Evolutionary conservation across 345 rosid species (phyloP).

Genomic region (Arabidopsis arenosa): DNA sequence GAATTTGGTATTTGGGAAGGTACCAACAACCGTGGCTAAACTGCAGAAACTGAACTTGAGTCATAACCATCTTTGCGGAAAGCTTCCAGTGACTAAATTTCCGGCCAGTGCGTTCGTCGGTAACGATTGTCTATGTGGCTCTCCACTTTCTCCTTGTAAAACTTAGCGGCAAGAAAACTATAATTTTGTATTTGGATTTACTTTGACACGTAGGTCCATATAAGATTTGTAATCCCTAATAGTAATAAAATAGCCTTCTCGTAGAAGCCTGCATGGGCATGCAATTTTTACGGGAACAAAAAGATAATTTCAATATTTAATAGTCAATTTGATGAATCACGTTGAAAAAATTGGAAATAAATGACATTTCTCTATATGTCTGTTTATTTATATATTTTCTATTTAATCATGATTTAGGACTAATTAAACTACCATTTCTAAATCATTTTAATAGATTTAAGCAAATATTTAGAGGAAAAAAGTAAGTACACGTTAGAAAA

Average conservation of each 20-base stretch:
- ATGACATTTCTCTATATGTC: too few species aligned
- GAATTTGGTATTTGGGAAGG: constrained; percentile 61
- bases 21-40: constrained; percentile 55
- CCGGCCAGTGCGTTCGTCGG: constrained; percentile 56
- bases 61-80: constrained; percentile 67
- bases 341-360: too few species aligned
- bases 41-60: constrained; percentile 60
- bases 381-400: too few species aligned
- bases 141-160: constrained; percentile 60
- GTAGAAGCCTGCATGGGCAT: background rate
- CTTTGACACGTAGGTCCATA: background rate
- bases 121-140: constrained; percentile 61
- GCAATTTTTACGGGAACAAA: background rate
- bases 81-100: constrained; percentile 61
- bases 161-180: background rate
- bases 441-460: too few species aligned
- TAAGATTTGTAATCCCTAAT: too few species aligned
- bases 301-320: too few species aligned
- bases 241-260: background rate
- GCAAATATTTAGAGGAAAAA: too few species aligned
- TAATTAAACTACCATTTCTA: too few species aligned
- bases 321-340: too few species aligned
- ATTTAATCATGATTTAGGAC: too few species aligned
- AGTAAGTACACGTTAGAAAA: too few species aligned
- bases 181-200: background rate